Base-by-base conservation (phyloP, 352 stramenopile genomes). In the Globisporangium takayamanum region DNA sequence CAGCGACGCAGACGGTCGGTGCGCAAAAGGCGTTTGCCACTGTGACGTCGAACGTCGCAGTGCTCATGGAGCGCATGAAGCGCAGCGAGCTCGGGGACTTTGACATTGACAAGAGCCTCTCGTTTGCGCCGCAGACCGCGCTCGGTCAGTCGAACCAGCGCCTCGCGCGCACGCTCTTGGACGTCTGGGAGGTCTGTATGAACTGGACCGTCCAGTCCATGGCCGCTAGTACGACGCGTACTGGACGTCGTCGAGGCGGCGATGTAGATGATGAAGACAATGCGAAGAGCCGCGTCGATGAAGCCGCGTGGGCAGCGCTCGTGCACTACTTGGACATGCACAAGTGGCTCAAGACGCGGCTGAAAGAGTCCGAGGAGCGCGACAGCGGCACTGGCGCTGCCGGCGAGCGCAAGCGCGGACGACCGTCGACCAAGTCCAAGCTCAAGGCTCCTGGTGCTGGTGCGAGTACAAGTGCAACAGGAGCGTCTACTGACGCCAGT, bases 31-130 rank as follows among this genome's bases (percentile, higher is more conserved):
- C 55, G 18, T 59, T 73, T 30, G 60, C 69, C 11, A n/a, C 49
- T 1, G 63, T 76, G 36, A 53, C 74, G 4, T 28, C 50, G n/a
- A 69, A 66, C 8, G 39, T 81, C 8, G 55, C 57, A 6, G 49
- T 72, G 20, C 46, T 84, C 18, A 76, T 84, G 53, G 69, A 79
- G 56, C 62, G 74, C 36, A 66, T 84, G 59, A 78, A 78, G 53
- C 65, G 70, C 5, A 78, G 74, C 47, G 70, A 78, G 48, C 49
- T 81, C 2, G 55, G 53, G 2, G 70, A 84, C 56, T 81, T 81
- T 48, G 74, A 84, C 20, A 69, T 84, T 18, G 70, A 84, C 57
- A 77, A 80, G 53, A 67, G 67, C 45, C 57, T 73, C 6, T 69
- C 69, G 10, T 81, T 84, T 28, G 64, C 55, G 0, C 11, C 53